A percentile compares a stretch with the other conserved stretches of the same genome.
Conservation (phyloP, 2,329 filamentous ascomycete species). For the Pseudonectria buxi region DNA sequence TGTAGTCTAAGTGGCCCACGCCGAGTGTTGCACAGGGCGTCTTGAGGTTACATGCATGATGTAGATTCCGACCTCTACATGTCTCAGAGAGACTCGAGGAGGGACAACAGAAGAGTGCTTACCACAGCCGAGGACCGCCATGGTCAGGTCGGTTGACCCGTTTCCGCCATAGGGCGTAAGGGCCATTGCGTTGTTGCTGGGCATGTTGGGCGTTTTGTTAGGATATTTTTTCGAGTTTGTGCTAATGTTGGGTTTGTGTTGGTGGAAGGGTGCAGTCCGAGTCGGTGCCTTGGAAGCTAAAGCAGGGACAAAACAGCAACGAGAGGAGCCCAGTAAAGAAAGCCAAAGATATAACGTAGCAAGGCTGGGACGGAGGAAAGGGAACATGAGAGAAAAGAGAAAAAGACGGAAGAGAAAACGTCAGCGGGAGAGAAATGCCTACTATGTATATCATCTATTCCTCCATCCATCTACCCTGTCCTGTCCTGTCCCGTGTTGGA, state of each 20-base stretch:
- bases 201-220: slow-evolving; percentile 7
- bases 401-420: slow-evolving; percentile 10
- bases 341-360: background rate
- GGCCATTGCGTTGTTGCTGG: slow-evolving; percentile 21
- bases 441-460: slow-evolving; percentile 11
- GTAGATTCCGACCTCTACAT: too few relatives aligned
- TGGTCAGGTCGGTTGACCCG: slow-evolving; percentile 49
- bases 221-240: slow-evolving; percentile 1
- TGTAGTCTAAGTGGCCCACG: too few relatives aligned
- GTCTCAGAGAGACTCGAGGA: too few relatives aligned
- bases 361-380: slow-evolving; percentile 2
- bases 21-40: too few relatives aligned
- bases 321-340: too few relatives aligned
- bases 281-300: background rate
- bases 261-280: too few relatives aligned
- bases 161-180: slow-evolving; percentile 29
- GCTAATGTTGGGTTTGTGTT: too few relatives aligned
- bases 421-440: slow-evolving; percentile 8
- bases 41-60: too few relatives aligned
- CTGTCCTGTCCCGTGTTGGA: slow-evolving; percentile 12
- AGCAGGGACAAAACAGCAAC: background rate
- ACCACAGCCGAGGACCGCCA: slow-evolving; percentile 80
- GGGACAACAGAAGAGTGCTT: too few relatives aligned
- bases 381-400: slow-evolving; percentile 3
- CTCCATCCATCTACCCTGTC: slow-evolving; percentile 3